Evolutionary conservation across 1,284 basidiomycete genomes (phyloP).

Genomic region (Fomitopsis schrenkii): DNA sequence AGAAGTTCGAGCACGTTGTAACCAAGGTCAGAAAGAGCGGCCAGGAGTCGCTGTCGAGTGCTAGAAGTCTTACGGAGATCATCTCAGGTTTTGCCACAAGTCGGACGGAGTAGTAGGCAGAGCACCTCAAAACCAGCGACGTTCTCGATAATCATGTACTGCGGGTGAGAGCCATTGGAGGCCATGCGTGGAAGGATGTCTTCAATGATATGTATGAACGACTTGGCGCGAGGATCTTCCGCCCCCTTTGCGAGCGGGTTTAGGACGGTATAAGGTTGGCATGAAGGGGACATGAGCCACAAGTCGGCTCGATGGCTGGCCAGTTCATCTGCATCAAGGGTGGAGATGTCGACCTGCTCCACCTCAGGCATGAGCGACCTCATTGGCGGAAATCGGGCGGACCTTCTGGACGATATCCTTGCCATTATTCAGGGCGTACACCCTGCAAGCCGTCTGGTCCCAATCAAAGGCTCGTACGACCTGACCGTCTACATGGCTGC

Average conservation of each 20-base stretch:
- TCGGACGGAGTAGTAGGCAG: constrained; percentile 1
- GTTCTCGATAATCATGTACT: constrained; percentile 66
- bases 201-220: constrained; percentile 66
- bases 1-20: constrained; percentile 61
- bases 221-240: constrained; percentile 67
- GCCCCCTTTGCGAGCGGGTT: constrained; percentile 68
- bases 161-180: constrained; percentile 40
- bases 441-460: constrained; percentile 67
- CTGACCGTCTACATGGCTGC: constrained; percentile 38
- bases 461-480: constrained; percentile 71
- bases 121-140: constrained; percentile 77
- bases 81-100: background rate
- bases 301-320: constrained; percentile 44
- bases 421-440: constrained; percentile 58
- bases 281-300: constrained; percentile 76
- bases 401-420: constrained; percentile 47
- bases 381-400: constrained; percentile 6
- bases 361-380: background rate
- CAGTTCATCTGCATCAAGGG: constrained; percentile 45
- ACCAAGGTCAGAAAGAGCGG: constrained; percentile 43
- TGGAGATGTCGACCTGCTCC: constrained; percentile 59
- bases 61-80: constrained; percentile 46
- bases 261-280: constrained; percentile 77
- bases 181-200: constrained; percentile 61
- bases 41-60: constrained; percentile 51